Evolutionary conservation across 2,329 filamentous ascomycete genomes (phyloP).

Genomic region (Chaetomium strumarium): DNA sequence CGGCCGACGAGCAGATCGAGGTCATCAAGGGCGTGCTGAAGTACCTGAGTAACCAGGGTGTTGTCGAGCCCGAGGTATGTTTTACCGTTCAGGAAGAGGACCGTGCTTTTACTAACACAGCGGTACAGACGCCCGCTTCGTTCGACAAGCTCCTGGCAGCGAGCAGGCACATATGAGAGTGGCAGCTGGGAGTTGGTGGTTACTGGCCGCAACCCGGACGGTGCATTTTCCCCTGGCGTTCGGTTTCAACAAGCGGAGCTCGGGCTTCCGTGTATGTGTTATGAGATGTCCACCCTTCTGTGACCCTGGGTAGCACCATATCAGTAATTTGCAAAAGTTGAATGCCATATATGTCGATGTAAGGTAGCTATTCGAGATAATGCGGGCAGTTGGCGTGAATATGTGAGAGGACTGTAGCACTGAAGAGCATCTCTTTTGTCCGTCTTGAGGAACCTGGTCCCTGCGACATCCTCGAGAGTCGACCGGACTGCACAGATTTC

Average conservation of each 20-base stretch:
- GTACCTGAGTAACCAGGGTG: conserved; percentile 61
- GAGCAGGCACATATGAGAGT: conserved; percentile 2
- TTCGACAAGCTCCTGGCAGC: conserved; percentile 10
- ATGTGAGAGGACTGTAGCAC: neutral
- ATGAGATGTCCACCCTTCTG: neutral
- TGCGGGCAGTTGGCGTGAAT: too few relatives aligned
- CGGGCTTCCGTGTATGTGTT: neutral
- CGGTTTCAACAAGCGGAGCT: conserved; percentile 14
- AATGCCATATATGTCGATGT: neutral
- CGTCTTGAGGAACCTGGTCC: too few relatives aligned
- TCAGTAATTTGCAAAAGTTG: conserved; percentile 3
- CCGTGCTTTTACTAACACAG: neutral
- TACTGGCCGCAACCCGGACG: neutral
- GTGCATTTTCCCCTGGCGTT: conserved; percentile 16
- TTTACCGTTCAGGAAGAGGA: neutral
- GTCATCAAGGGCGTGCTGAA: conserved; percentile 59
- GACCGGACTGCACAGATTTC: too few relatives aligned
- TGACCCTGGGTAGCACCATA: conserved; percentile 1
- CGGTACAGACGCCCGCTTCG: conserved; percentile 2
- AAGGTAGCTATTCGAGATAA: neutral
- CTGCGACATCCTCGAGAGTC: too few relatives aligned
- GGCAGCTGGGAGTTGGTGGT: neutral
- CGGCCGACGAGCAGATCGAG: conserved; percentile 83
- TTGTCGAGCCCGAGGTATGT: conserved; percentile 36
- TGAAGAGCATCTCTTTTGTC: neutral